Percentiles rank a stretch among this genome's conserved stretches.
These are phyloP conservation scores for Cercospora sp. DNA, from an alignment of 2,329 filamentous ascomycete genomes.

Conservation along the genomic window DNA sequence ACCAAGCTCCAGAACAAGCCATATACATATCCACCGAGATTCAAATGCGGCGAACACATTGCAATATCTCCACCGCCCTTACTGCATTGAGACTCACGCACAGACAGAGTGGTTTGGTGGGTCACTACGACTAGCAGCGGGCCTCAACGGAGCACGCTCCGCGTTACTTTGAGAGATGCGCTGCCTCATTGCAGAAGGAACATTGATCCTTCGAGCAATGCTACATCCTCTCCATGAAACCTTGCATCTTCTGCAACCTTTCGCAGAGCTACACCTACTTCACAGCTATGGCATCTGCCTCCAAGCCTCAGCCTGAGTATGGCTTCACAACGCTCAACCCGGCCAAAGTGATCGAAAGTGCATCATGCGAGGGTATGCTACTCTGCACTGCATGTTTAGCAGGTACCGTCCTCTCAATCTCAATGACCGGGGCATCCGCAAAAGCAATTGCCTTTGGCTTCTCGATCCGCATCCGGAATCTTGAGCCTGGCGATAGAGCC, in stretches of 20 bases:
- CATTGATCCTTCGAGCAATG: background rate
- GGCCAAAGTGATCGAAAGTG: background rate
- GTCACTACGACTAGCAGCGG: background rate
- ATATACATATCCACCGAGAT: background rate
- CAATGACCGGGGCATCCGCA: constrained; percentile 70
- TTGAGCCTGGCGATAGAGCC: constrained; percentile 45
- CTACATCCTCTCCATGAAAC: background rate
- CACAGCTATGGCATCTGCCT: background rate
- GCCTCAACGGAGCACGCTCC: background rate
- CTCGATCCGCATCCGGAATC: constrained; percentile 63
- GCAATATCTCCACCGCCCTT: background rate
- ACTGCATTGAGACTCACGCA: background rate
- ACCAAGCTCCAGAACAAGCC: background rate
- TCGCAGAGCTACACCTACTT: background rate
- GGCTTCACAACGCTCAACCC: constrained; percentile 28
- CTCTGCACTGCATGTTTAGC: background rate
- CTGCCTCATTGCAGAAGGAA: background rate
- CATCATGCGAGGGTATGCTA: background rate
- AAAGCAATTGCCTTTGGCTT: constrained; percentile 74
- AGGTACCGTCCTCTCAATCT: constrained; percentile 47
- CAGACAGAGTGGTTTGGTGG: background rate
- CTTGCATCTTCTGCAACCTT: background rate
- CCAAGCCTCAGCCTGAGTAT: constrained; percentile 12
- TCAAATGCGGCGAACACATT: background rate
- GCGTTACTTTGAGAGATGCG: background rate